A percentile compares a stretch with the other conserved stretches of the same genome.
These are phyloP conservation scores for Phytophthora fragariae DNA, from an alignment of 352 stramenopile species.

Conservation along the genomic window DNA sequence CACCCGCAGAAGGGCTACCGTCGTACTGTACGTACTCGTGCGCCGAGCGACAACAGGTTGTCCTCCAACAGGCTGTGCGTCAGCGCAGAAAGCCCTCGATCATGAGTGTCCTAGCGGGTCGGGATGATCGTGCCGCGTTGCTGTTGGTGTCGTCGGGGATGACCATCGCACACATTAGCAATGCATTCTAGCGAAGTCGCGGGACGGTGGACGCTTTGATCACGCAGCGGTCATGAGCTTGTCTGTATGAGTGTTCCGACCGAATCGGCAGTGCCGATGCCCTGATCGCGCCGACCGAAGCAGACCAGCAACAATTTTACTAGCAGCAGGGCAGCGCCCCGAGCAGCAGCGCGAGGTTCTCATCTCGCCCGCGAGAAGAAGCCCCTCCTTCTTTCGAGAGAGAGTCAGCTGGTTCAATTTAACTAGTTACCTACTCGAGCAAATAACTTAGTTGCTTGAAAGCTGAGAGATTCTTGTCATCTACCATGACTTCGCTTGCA, in stretches of 20 bases:
- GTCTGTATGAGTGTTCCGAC: not conserved
- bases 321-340: not conserved
- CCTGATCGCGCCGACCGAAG: not conserved
- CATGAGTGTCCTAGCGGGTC: too few relatives aligned
- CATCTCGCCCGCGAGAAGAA: not conserved
- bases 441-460: too few relatives aligned
- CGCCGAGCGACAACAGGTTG: too few relatives aligned
- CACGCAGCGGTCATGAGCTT: not conserved
- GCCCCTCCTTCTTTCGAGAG: not conserved
- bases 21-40: too few relatives aligned
- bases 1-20: not conserved
- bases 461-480: too few relatives aligned
- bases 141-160: not conserved
- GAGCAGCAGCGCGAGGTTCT: not conserved
- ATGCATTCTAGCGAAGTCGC: not conserved
- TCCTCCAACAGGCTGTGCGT: too few relatives aligned
- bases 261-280: not conserved
- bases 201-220: not conserved
- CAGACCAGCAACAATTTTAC: not conserved
- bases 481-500: too few relatives aligned
- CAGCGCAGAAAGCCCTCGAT: too few relatives aligned
- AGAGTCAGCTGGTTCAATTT: too few relatives aligned
- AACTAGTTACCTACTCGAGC: too few relatives aligned
- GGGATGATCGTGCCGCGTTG: too few relatives aligned
- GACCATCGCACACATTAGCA: too few relatives aligned